These are phyloP conservation scores for Trichosanthes cucumerina DNA, from an alignment of 306 rosid species.

Conservation along the genomic window DNA sequence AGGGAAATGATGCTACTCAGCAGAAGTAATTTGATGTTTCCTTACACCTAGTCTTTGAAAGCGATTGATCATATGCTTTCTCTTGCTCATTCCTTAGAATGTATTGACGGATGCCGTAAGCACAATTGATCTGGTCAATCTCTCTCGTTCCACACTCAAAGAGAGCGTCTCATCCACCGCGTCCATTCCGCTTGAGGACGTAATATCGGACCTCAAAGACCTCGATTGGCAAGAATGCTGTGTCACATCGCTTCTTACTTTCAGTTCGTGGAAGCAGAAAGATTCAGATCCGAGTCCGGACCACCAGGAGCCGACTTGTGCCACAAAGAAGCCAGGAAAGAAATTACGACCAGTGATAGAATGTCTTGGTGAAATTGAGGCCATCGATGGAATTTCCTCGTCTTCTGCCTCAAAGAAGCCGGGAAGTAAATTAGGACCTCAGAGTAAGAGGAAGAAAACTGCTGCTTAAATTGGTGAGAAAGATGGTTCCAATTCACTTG, in stretches of 20 bases:
- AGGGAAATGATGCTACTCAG: not conserved
- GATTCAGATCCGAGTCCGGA: conserved; percentile 3
- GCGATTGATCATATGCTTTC: not conserved
- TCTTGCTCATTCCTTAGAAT: conserved; percentile 22
- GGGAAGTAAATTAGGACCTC: not conserved
- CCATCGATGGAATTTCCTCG: not conserved
- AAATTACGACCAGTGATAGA: not conserved
- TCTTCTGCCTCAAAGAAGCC: not conserved
- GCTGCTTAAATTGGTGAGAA: not conserved
- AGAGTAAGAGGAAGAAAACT: not conserved
- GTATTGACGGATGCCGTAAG: conserved; percentile 37
- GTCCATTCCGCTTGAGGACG: conserved; percentile 30
- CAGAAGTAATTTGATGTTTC: not conserved
- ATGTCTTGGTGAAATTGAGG: not conserved
- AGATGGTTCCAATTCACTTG: not conserved
- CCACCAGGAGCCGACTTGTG: not conserved
- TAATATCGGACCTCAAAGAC: conserved; percentile 37
- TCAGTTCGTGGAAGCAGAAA: conserved; percentile 19
- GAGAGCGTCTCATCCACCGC: conserved; percentile 33
- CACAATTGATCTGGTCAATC: conserved; percentile 33
- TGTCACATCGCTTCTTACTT: conserved; percentile 44
- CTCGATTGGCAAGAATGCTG: conserved; percentile 80
- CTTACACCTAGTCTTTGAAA: not conserved
- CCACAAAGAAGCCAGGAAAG: not conserved
- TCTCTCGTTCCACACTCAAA: conserved; percentile 52